Evolutionary conservation across 768 basidiomycete species (phyloP).

Genomic region (Agaricus subrufescens): DNA sequence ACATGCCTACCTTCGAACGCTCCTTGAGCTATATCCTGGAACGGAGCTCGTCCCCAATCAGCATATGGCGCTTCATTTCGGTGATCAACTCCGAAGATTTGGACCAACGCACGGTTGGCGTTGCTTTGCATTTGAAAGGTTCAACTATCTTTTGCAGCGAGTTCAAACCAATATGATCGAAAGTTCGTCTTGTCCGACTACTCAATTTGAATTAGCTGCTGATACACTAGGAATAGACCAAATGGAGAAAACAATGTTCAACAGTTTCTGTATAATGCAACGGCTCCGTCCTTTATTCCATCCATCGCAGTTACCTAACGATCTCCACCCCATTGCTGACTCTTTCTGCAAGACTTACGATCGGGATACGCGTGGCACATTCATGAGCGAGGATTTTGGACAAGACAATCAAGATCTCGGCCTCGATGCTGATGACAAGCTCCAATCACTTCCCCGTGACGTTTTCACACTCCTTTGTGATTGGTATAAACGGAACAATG

Average conservation of each 20-base stretch:
- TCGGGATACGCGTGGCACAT: background rate
- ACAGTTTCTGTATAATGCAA: slow-evolving; percentile 19
- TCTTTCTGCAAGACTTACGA: background rate
- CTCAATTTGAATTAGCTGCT: no score
- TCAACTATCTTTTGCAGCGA: no score
- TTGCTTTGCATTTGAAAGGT: slow-evolving; percentile 22
- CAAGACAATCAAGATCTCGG: no score
- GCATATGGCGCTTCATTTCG: slow-evolving; percentile 35
- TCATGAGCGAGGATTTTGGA: background rate
- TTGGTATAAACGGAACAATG: no score
- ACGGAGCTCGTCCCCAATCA: slow-evolving; percentile 28
- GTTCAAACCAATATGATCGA: no score
- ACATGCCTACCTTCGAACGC: slow-evolving; percentile 22
- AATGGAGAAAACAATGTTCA: slow-evolving; percentile 23
- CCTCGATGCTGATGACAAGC: no score
- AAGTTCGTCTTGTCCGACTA: no score
- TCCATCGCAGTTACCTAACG: background rate
- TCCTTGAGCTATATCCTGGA: slow-evolving; percentile 26
- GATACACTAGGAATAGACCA: slow-evolving; percentile 26
- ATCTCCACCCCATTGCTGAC: background rate
- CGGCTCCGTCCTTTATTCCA: slow-evolving; percentile 12
- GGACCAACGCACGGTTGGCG: slow-evolving; percentile 34
- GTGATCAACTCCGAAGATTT: slow-evolving; percentile 21
- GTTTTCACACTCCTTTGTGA: no score
- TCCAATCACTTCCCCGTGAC: no score